A percentile compares a stretch with the other conserved stretches of the same genome.
Evolutionary conservation across 75 land plant species (phyloP).

Genomic region (Gnetum montanum): DNA sequence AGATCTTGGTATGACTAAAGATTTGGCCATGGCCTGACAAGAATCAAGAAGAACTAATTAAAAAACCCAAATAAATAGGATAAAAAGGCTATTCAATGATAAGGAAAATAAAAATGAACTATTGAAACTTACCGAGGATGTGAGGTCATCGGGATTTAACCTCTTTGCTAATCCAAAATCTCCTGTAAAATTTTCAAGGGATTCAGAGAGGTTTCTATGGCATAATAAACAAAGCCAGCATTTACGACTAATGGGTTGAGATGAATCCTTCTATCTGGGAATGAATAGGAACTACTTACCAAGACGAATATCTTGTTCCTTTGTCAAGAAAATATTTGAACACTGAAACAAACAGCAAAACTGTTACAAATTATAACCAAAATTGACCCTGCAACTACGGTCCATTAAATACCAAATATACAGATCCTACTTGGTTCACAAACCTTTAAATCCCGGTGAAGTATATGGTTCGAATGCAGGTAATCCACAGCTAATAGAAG

Average conservation of each 20-base stretch:
- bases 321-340: constrained; percentile 83
- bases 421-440: not conserved
- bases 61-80: no score
- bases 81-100: no score
- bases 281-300: constrained; percentile 27
- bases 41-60: no score
- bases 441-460: constrained; percentile 88
- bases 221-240: not conserved
- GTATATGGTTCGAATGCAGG: constrained; percentile 68
- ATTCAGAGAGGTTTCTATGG: not conserved
- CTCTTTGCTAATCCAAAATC: constrained; percentile 98
- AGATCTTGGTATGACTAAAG: no score
- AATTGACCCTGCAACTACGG: no score
- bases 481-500: constrained; percentile 74
- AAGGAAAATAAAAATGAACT: no score
- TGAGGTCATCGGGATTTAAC: constrained; percentile 78
- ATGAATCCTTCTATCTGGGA: not conserved
- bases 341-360: constrained; percentile 37
- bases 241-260: not conserved
- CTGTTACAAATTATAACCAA: not conserved
- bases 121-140: constrained; percentile 71
- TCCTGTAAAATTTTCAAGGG: constrained; percentile 50
- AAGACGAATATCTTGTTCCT: constrained; percentile 67
- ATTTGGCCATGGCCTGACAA: no score
- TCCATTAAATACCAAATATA: no score